Percentiles rank a stretch among this genome's conserved stretches.
Conservation (phyloP, 1,284 basidiomycete species). For the Wolfiporia cocos region DNA sequence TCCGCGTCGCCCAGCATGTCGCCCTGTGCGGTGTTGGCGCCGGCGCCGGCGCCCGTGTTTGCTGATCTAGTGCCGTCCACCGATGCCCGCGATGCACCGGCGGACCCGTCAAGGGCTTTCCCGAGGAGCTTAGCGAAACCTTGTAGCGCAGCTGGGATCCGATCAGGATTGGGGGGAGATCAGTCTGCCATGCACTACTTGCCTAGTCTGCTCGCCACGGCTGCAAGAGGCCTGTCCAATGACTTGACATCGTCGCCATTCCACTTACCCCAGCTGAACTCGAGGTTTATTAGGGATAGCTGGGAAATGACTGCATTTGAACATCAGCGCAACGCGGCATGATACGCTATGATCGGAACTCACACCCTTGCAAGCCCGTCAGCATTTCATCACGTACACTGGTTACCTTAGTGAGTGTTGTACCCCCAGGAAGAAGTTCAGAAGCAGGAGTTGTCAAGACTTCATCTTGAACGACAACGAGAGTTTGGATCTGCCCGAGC, state of each 20-base stretch:
- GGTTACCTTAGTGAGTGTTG: slow-evolving; percentile 27
- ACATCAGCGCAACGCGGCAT: neutral
- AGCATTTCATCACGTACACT: slow-evolving; percentile 23
- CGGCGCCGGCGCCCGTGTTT: neutral
- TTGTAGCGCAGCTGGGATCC: slow-evolving; percentile 1
- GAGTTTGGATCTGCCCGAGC: slow-evolving; percentile 27
- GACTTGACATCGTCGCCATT: slow-evolving; percentile 46
- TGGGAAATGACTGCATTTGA: slow-evolving; percentile 29
- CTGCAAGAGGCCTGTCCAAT: slow-evolving; percentile 37
- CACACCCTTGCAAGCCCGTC: slow-evolving; percentile 18
- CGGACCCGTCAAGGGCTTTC: neutral
- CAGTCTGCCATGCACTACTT: too few relatives aligned
- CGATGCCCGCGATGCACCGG: neutral
- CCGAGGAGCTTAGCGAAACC: neutral
- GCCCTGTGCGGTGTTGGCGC: neutral
- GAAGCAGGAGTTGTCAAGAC: slow-evolving; percentile 32
- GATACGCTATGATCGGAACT: slow-evolving; percentile 2
- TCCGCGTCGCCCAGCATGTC: slow-evolving; percentile 28
- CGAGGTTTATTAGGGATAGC: slow-evolving; percentile 42
- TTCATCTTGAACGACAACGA: slow-evolving; percentile 35
- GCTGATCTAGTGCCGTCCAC: neutral
- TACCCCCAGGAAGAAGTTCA: slow-evolving; percentile 25
- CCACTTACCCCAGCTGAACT: slow-evolving; percentile 49
- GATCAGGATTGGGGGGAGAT: too few relatives aligned
- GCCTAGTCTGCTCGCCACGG: slow-evolving; percentile 38